Evolutionary conservation across 1,284 basidiomycete species (phyloP).

Genomic region (Filobasidium uniguttulatum): DNA sequence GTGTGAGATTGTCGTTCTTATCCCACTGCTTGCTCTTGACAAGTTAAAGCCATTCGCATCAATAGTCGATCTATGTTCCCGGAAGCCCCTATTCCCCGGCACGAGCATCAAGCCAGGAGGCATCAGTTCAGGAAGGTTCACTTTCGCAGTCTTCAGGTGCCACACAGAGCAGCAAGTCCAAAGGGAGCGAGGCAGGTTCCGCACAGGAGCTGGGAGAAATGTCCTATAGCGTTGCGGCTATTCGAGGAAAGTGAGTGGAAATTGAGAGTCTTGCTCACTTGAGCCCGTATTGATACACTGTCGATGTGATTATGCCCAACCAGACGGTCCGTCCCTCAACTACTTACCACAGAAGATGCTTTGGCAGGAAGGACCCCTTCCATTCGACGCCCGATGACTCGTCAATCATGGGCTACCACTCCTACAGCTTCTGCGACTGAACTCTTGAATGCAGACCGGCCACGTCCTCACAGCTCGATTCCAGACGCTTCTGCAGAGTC

Average conservation of each 20-base stretch:
- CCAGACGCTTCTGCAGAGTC: no score
- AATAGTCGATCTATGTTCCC: neutral
- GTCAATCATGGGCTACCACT: no score
- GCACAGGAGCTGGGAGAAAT: no score
- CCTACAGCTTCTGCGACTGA: neutral
- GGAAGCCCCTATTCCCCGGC: neutral
- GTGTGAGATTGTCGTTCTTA: neutral
- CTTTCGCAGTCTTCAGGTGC: neutral
- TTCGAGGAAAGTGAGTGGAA: constrained; percentile 1
- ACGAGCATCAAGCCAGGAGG: neutral
- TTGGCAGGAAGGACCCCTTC: neutral
- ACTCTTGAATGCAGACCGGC: neutral
- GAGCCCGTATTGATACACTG: no score
- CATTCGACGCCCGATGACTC: no score
- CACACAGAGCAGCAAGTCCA: no score
- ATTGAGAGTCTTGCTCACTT: no score
- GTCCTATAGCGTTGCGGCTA: neutral
- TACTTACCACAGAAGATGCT: neutral
- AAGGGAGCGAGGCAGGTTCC: no score
- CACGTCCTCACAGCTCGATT: neutral
- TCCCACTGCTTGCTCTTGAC: no score
- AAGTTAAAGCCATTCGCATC: no score
- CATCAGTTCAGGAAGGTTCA: neutral
- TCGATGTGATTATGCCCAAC: neutral
- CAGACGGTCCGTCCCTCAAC: neutral